Evolutionary conservation across 169 alveolate genomes (phyloP).

Genomic region (Cryptosporidium felis): DNA sequence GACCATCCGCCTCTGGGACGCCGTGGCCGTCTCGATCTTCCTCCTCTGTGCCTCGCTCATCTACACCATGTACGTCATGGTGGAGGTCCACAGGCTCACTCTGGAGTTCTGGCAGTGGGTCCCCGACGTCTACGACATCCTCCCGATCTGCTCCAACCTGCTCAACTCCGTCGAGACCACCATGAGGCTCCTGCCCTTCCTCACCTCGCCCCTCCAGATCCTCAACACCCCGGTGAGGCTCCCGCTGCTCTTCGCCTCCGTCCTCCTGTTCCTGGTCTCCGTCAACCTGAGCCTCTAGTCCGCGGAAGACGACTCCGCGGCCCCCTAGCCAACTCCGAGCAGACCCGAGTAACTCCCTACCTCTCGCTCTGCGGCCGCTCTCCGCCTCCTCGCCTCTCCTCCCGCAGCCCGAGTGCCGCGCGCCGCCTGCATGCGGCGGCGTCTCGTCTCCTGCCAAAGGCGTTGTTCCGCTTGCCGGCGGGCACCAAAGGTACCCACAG

Average conservation of each 20-base stretch:
- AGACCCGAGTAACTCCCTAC: too few species aligned
- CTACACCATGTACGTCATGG: constrained; percentile 40
- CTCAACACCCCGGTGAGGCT: constrained; percentile 28
- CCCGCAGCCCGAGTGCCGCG: too few species aligned
- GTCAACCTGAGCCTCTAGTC: neutral
- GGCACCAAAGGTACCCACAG: too few species aligned
- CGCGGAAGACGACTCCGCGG: too few species aligned
- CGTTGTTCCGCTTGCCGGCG: too few species aligned
- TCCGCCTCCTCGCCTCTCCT: too few species aligned
- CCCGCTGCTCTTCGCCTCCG: constrained; percentile 7
- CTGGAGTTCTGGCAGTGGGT: constrained; percentile 68
- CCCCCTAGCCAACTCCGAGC: too few species aligned
- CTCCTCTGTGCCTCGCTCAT: neutral
- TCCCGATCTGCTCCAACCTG: constrained; percentile 61
- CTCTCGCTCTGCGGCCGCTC: too few species aligned
- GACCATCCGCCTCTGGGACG: constrained; percentile 24
- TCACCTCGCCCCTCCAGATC: constrained; percentile 61
- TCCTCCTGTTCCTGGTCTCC: neutral
- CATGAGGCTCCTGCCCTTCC: constrained; percentile 31
- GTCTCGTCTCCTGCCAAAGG: too few species aligned
- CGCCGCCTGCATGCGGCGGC: too few species aligned
- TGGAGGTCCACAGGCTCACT: constrained; percentile 20
- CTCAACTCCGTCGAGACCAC: constrained; percentile 51
- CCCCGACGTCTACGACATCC: constrained; percentile 56
- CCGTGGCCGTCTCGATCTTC: neutral